Evolutionary conservation across 2,329 filamentous ascomycete species (phyloP), one percentile per base, ranked within the genome.

Genomic region (Alternaria arborescens): DNA sequence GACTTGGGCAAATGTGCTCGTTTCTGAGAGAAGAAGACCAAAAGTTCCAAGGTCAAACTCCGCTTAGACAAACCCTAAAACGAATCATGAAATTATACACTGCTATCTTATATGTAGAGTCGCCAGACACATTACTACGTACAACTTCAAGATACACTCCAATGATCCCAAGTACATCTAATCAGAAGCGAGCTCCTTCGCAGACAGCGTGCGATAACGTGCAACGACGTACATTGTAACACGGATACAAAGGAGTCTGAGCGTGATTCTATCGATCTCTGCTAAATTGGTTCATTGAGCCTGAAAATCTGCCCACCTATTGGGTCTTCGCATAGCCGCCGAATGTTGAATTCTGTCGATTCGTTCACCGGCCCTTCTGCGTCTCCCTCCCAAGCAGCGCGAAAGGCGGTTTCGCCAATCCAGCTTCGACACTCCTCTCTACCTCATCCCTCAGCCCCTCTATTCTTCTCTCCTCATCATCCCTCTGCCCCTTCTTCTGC

Each of bases 391-490:
- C 72, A 55, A 83, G 61, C 54, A 78, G 69, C 32, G 76, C 82
- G 56, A 72, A 78, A 12, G 72, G 71, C 8, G 81, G 81, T 67
- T 75, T 77, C 51, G 74, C 71, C 64, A 83, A 65, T 11, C 71
- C 78, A 26, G 67, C 74, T 52, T 81, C 78, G 11, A 82, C 82
- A 61, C 73, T 77, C 62, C 70, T 76, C 60, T 81, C 81, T 38
- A 82, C 76, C 42, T 72, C 68, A 52, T 70, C 68, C 51, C 72
- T 75, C 30, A 81, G 42, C n/a, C 24, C 38, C 46, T 67, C 62
- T 47, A 58, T 61, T 42, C 38, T 61, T 34, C 46, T 58, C 46
- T 59, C 73, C 66, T 60, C 74, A 61, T 61, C 71, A 42, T 66
- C 66, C 50, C 68, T 71, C 55, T 76, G 70, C 56, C 38, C 53